A percentile compares a stretch with the other conserved stretches of the same genome.
These are phyloP conservation scores for Lomentospora prolificans DNA, from an alignment of 2,329 filamentous ascomycete species.

Conservation along the genomic window DNA sequence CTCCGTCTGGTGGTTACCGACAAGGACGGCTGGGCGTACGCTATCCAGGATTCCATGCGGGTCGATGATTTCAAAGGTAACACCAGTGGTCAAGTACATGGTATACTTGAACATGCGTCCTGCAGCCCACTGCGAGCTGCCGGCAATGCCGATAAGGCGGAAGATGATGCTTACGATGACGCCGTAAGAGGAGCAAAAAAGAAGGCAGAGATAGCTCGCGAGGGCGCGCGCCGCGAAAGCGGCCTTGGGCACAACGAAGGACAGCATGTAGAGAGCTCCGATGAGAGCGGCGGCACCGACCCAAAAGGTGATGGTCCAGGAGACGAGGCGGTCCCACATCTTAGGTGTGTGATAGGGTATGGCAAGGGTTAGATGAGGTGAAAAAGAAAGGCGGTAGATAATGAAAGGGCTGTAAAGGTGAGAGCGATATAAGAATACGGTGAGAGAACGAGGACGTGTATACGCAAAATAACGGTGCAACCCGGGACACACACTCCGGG, in stretches of 20 bases:
- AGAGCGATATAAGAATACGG: too few species aligned
- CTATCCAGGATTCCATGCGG: conserved; percentile 50
- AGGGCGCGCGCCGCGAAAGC: conserved; percentile 62
- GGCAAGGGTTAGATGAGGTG: conserved; percentile 8
- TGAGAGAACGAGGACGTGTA: too few species aligned
- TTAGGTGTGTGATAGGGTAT: conserved; percentile 32
- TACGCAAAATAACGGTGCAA: too few species aligned
- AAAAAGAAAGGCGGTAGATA: too few species aligned
- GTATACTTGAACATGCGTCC: conserved; percentile 69
- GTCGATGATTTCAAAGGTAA: conserved; percentile 68
- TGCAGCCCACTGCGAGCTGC: conserved; percentile 76
- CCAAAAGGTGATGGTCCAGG: conserved; percentile 6
- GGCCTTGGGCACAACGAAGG: conserved; percentile 45
- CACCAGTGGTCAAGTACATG: conserved; percentile 66
- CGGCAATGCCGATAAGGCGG: conserved; percentile 59
- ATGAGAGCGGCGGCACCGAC: conserved; percentile 1
- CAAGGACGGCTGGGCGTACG: conserved; percentile 73
- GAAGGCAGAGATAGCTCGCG: conserved; percentile 53
- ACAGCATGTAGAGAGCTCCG: conserved; percentile 42
- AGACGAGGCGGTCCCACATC: conserved; percentile 24
- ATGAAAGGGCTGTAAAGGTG: too few species aligned
- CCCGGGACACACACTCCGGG: too few species aligned
- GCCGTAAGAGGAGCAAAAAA: conserved; percentile 59
- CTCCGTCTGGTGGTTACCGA: conserved; percentile 94
- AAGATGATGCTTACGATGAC: conserved; percentile 64